Evolutionary conservation across 1,284 basidiomycete species (phyloP).

Genomic region (Sporisorium scitamineum): DNA sequence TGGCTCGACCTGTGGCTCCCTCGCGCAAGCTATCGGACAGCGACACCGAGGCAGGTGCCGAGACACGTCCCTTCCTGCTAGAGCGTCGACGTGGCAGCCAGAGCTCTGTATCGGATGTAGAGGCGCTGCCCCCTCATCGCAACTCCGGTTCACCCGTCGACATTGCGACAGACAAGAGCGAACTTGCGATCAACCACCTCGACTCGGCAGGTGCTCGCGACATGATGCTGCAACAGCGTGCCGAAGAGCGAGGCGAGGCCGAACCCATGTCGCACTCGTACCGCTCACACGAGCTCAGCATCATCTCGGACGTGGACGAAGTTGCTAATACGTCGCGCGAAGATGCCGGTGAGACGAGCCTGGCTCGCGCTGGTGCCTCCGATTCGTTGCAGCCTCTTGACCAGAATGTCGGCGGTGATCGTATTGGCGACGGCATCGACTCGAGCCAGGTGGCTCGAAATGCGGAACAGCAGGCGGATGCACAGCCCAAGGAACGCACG

Average conservation of each 20-base stretch:
- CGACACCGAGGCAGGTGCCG: constrained; percentile 26
- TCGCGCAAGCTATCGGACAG: constrained; percentile 21
- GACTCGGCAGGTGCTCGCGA: constrained; percentile 58
- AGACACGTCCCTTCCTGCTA: constrained; percentile 29
- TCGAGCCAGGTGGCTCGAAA: neutral
- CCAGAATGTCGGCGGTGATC: constrained; percentile 7
- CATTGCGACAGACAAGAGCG: constrained; percentile 24
- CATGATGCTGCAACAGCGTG: constrained; percentile 56
- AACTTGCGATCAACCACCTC: constrained; percentile 34
- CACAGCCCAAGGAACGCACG: constrained; percentile 34
- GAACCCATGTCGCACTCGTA: constrained; percentile 46
- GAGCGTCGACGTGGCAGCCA: constrained; percentile 44
- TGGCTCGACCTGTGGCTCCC: constrained; percentile 29
- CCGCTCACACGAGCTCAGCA: constrained; percentile 39
- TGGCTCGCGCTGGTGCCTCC: neutral
- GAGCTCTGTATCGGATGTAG: constrained; percentile 43
- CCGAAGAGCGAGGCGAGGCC: constrained; percentile 46
- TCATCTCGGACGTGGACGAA: constrained; percentile 39
- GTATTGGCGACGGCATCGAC: neutral
- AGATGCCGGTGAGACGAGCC: neutral
- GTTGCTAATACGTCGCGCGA: constrained; percentile 19
- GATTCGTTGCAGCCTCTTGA: constrained; percentile 12
- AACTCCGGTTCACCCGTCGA: constrained; percentile 26
- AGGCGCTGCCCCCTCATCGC: constrained; percentile 27
- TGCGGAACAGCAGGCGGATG: constrained; percentile 9